These are phyloP conservation scores for Solanum bulbocastanum DNA, from an alignment of 257 asterid species.

Conservation along the genomic window DNA sequence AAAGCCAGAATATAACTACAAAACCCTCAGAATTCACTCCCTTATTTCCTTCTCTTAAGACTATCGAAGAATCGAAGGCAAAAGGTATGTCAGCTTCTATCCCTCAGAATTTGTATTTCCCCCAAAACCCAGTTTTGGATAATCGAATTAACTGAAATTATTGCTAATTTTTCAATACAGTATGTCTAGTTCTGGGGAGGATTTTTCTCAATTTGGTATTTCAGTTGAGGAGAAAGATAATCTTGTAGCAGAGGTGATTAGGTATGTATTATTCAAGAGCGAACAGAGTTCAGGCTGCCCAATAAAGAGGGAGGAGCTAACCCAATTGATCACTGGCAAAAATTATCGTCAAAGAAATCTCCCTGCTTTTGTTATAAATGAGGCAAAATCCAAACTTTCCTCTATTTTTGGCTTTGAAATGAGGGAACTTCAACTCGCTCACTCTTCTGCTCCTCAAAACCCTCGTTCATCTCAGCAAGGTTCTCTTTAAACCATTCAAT, in stretches of 20 bases:
- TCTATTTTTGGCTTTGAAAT: slow-evolving; percentile 72
- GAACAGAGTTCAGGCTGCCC: slow-evolving; percentile 85
- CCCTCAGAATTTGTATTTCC: too few relatives aligned
- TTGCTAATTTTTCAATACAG: background rate
- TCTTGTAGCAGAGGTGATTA: slow-evolving; percentile 72
- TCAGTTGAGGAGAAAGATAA: slow-evolving; percentile 68
- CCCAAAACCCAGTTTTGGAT: background rate
- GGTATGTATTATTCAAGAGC: slow-evolving; percentile 65
- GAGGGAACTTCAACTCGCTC: slow-evolving; percentile 75
- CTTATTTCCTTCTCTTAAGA: too few relatives aligned
- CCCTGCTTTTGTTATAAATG: slow-evolving; percentile 66
- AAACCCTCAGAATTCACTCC: too few relatives aligned
- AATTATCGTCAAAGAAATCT: slow-evolving; percentile 60
- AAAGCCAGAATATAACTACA: too few relatives aligned
- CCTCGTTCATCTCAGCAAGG: slow-evolving; percentile 13
- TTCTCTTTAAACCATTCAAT: background rate
- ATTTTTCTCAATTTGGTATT: slow-evolving; percentile 60
- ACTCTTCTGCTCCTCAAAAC: slow-evolving; percentile 24
- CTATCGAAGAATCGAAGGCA: too few relatives aligned
- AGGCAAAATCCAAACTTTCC: slow-evolving; percentile 59
- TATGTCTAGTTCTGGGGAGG: slow-evolving; percentile 43
- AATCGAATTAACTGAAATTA: background rate
- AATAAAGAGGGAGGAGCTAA: slow-evolving; percentile 72
- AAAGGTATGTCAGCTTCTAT: too few relatives aligned
- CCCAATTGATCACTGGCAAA: slow-evolving; percentile 58